Percentiles rank a stretch among this genome's conserved stretches.
phyloP scores from a whole-genome alignment of 129 eudicot species.

The Solidago caesia region DNA sequence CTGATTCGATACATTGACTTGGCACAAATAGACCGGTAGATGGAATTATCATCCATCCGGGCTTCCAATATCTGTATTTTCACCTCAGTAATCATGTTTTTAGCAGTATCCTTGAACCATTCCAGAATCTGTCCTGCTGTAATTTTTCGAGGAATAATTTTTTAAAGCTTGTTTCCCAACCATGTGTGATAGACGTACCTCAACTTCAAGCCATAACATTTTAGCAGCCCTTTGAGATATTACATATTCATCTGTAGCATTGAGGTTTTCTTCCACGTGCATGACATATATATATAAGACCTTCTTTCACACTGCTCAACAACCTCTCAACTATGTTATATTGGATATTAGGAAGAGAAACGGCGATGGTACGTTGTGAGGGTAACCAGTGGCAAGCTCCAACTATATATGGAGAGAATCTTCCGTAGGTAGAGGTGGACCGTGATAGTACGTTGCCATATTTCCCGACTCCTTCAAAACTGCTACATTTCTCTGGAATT shows the following conservation, averaged over 20 bases:
- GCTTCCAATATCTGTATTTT: not conserved
- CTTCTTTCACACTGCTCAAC: constrained; percentile 27
- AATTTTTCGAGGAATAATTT: not conserved
- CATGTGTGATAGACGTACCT: not conserved
- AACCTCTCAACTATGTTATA: not conserved
- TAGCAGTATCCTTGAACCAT: not conserved
- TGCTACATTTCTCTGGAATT: not conserved
- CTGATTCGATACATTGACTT: too few relatives aligned
- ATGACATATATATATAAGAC: constrained; percentile 17
- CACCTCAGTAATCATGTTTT: not conserved
- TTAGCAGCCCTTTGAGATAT: constrained; percentile 6
- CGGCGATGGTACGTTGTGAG: constrained; percentile 25
- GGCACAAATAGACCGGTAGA: too few relatives aligned
- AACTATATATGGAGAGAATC: constrained; percentile 19
- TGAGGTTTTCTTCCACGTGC: constrained; percentile 25
- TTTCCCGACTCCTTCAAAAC: constrained; percentile 26
- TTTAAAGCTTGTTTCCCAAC: not conserved
- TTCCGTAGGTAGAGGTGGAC: not conserved
- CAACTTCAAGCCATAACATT: constrained; percentile 27
- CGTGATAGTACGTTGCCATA: constrained; percentile 5
- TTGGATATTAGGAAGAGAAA: constrained; percentile 25
- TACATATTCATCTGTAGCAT: not conserved
- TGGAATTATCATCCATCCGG: not conserved
- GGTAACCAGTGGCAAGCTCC: constrained; percentile 29
- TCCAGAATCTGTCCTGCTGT: not conserved